Percentiles rank a stretch among this genome's conserved stretches.
Evolutionary conservation across 208 protist genomes (phyloP).

Genomic region (Trypanosoma scelopori): DNA sequence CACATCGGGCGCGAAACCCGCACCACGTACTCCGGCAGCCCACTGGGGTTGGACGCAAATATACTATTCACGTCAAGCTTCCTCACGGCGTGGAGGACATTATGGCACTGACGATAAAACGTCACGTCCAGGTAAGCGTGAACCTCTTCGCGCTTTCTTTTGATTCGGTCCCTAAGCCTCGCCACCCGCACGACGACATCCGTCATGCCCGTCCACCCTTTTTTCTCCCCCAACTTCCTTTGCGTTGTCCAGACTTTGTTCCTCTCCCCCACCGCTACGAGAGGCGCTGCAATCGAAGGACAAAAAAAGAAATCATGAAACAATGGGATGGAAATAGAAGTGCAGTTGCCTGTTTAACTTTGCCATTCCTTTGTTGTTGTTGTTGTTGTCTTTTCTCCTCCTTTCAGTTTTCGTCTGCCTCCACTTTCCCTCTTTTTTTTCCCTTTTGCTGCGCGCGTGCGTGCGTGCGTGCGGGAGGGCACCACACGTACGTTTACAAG

Average conservation of each 20-base stretch:
- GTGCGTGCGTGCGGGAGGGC: too few relatives aligned
- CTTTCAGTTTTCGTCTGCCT: too few relatives aligned
- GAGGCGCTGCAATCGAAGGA: background rate
- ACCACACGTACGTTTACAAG: conserved; percentile 1
- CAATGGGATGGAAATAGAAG: conserved; percentile 4
- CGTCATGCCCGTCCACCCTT: conserved; percentile 4
- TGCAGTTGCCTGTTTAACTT: background rate
- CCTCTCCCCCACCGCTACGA: background rate
- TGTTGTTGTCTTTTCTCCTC: too few relatives aligned
- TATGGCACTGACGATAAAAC: conserved; percentile 66
- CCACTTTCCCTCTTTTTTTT: conserved; percentile 4
- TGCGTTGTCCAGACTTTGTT: background rate
- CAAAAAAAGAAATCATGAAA: background rate
- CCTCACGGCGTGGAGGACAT: conserved; percentile 34
- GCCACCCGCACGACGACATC: conserved; percentile 15
- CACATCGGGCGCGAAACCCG: conserved; percentile 62
- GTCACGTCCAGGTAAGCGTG: conserved; percentile 47
- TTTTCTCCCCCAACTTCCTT: background rate
- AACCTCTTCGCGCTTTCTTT: conserved; percentile 55
- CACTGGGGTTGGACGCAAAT: conserved; percentile 56
- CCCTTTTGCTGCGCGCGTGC: too few relatives aligned
- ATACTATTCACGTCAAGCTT: conserved; percentile 38
- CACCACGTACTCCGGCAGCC: conserved; percentile 48
- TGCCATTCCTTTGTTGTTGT: too few relatives aligned
- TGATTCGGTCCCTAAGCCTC: conserved; percentile 46